Conservation (phyloP, 352 stramenopile genomes). For the Phytophthora melonis region DNA sequence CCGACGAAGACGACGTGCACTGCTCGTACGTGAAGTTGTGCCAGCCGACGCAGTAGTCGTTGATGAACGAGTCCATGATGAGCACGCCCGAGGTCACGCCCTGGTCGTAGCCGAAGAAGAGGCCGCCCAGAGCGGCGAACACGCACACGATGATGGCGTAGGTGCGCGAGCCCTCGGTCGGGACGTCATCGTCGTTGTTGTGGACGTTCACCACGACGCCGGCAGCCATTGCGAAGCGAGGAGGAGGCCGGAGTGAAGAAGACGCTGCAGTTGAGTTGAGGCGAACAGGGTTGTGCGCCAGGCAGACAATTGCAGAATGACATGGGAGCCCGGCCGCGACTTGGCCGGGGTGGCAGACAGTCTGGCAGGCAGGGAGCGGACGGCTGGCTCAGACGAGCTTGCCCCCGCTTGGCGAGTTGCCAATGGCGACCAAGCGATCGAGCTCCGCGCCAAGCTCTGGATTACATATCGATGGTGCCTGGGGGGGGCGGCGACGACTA, state of each 20-base stretch:
- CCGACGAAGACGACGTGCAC: constrained; percentile 26
- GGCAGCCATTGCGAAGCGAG: no score
- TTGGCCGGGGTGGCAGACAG: neutral
- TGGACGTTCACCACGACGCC: no score
- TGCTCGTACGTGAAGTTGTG: constrained; percentile 41
- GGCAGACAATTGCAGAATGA: constrained; percentile 14
- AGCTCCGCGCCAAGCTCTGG: no score
- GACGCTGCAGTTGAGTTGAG: no score
- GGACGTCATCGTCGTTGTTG: no score
- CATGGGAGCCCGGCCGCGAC: neutral
- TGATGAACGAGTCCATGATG: constrained; percentile 24
- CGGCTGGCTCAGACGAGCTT: constrained; percentile 1
- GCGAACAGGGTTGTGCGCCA: no score
- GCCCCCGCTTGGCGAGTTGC: no score
- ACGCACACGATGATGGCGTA: constrained; percentile 19
- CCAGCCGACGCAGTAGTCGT: constrained; percentile 42
- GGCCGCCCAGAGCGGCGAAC: no score
- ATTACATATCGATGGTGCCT: neutral
- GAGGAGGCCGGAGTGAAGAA: no score
- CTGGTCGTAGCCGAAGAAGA: no score
- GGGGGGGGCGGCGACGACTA: no score
- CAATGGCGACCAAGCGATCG: no score
- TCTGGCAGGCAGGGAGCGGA: neutral
- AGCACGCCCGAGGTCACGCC: constrained; percentile 16
- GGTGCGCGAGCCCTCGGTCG: constrained; percentile 8